A percentile compares a stretch with the other conserved stretches of the same genome.
phyloP scores from a whole-genome alignment of 2,329 filamentous ascomycete species.

The Microsporum audouinii region DNA sequence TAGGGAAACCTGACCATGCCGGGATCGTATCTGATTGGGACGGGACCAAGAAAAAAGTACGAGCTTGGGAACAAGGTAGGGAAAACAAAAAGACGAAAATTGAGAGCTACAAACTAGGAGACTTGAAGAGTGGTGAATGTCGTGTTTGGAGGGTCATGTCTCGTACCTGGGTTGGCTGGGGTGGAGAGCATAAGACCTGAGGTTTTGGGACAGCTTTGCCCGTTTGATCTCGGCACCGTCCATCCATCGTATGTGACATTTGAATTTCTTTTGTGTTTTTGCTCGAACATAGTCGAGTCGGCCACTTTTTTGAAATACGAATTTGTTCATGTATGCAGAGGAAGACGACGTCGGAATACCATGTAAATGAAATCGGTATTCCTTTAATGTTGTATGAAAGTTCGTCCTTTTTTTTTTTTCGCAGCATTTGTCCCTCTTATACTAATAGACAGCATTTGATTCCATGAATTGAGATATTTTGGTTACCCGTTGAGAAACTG shows the following conservation, averaged over 20 bases:
- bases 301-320: background rate
- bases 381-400: background rate
- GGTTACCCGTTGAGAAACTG: background rate
- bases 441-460: background rate
- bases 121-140: slow-evolving; percentile 84
- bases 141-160: slow-evolving; percentile 96
- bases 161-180: slow-evolving; percentile 85
- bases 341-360: background rate
- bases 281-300: background rate
- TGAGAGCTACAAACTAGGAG: slow-evolving; percentile 88
- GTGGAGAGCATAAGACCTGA: slow-evolving; percentile 22
- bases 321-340: background rate
- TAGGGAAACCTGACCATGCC: slow-evolving; percentile 81
- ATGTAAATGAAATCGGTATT: background rate
- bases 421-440: background rate
- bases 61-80: slow-evolving; percentile 87
- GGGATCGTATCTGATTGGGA: slow-evolving; percentile 93
- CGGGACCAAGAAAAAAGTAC: slow-evolving; percentile 93
- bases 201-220: background rate
- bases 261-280: background rate
- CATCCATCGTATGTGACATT: no score
- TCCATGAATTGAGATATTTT: background rate
- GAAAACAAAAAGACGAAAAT: slow-evolving; percentile 89
- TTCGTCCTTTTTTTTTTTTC: background rate
- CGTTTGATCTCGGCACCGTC: no score